Base-by-base conservation (phyloP, 495 filamentous ascomycete species). In the Tetracladium marchalianum region DNA sequence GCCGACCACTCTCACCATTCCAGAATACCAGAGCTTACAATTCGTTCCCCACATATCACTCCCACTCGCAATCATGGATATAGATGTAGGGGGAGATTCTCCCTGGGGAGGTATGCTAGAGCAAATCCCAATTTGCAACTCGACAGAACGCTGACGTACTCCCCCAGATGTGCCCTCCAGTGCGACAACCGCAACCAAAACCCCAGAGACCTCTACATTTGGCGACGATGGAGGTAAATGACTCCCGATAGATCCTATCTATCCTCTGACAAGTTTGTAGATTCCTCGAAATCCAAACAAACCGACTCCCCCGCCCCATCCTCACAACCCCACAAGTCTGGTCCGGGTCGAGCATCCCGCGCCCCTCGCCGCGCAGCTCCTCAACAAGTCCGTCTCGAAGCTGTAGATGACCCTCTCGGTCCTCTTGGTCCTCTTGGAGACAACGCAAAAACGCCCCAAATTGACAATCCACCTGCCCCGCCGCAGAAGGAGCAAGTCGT, bases 351-450 rank as follows among this genome's bases (percentile, higher is more conserved):
- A 44, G 44, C 48, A n/a, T 44, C 47, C 18, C 51, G 56, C 55
- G 81, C 76, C 18, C 78, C 75, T 31, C 82, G 87, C 44, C 85
- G 85, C 53, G 73, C 88, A 52, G 85, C 79, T 59, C 82, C 85
- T 34, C 87, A 92, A 60, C 74, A 84, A 31, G 93, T 86, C 34
- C 79, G 79, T 36, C 74, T 96, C 39, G 84, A 97, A 67, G 87
- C 87, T 31, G 81, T 94, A 49, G 87, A 90, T 56, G 86, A 95
- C 60, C 82, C 87, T 36, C 72, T 94, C 41, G 93, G 92, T 24
- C 92, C 92, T n/a, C 74, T 98, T 24, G 93, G 92, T 33, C 87
- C 92, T 43, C 68, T 89, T 2, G 82, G 83, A 17, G 75, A 81
- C 46, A 80, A 74, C 36, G 66, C 73, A 35, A 64, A 66, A 22